Evolutionary conservation across 352 stramenopile species (phyloP), one percentile per base, ranked within the genome.

Genomic region (Phytopythium kandeliae): DNA sequence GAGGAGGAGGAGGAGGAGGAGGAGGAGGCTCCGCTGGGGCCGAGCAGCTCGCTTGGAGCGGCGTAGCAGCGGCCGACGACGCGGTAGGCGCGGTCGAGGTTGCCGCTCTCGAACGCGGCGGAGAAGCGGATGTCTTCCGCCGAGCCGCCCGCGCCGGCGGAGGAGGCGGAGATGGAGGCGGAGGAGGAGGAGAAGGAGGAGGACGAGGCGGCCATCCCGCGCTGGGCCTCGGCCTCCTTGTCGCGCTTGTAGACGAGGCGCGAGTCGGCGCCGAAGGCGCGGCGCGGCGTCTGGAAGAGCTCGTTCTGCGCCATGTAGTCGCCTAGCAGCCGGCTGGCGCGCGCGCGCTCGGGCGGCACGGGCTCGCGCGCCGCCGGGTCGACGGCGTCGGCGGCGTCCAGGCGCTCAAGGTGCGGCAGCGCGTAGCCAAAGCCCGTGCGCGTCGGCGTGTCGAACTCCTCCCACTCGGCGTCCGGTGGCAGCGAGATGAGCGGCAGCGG

Each of bases 301-400:
- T 89, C 78, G 44, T 89, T 89, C 35, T 84, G 77, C 5, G 58
- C 62, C 78, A 86, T 89, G 64, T 86, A 89, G 50, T 84, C 74
- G 53, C 73, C 74, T 10, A 89, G 54, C 28, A 77, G 37, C 16
- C 62, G 68, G 35, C 74, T 75, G 11, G 69, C 57, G 13, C 50
- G 54, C 17, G 53, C 55, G 34, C 21, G 56, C 19, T 62, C 51
- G 5, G 50, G 42, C 4, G 49, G 8, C 6, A 58, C 34, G 17
- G 19, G 28, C n/a, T 48, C 49, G 10, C 40, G 51, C 44, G 35
- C 51, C 11, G 67, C 56, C 0, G 48, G 34, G 35, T 78, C 60
- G 21, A 63, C 46, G 31, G 77, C 63, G 36, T 80, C 74, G 10
- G 73, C 65, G 35, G 80, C 74, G 8, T 72, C 55, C 11, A 69